These are phyloP conservation scores for Cyclospora cayetanensis DNA, from an alignment of 169 alveolate genomes.

Conservation along the genomic window DNA sequence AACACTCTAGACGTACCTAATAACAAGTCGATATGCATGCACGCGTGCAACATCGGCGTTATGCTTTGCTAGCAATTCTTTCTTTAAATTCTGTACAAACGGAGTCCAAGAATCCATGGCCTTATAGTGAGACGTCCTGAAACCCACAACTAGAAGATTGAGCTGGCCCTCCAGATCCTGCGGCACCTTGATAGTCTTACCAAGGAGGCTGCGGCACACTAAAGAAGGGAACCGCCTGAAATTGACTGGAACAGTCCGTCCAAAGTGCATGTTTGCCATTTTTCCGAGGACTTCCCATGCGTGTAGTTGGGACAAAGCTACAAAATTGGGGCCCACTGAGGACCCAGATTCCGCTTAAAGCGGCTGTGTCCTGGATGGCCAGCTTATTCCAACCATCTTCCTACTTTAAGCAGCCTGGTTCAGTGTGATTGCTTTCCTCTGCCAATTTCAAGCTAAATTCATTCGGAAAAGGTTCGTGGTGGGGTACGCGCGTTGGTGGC, in stretches of 20 bases:
- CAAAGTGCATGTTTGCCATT: conserved; percentile 69
- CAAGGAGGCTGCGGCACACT: conserved; percentile 41
- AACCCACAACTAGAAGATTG: conserved; percentile 61
- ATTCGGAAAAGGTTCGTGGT: too few relatives aligned
- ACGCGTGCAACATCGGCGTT: conserved; percentile 2
- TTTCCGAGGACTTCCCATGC: too few relatives aligned
- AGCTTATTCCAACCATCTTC: too few relatives aligned
- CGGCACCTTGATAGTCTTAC: conserved; percentile 50
- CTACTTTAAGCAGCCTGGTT: too few relatives aligned
- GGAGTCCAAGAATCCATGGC: conserved; percentile 66
- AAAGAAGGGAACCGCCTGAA: conserved; percentile 64
- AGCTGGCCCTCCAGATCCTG: conserved; percentile 66
- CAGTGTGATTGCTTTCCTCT: too few relatives aligned
- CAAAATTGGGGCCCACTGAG: too few relatives aligned
- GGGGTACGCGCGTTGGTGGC: too few relatives aligned
- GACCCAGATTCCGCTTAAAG: too few relatives aligned
- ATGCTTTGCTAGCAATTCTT: neutral
- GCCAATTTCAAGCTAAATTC: too few relatives aligned
- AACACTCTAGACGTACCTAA: conserved; percentile 45
- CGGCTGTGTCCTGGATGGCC: too few relatives aligned
- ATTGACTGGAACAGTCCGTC: conserved; percentile 59
- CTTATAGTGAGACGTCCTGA: conserved; percentile 63
- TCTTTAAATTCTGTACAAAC: conserved; percentile 22
- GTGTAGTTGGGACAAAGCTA: too few relatives aligned
- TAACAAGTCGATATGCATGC: conserved; percentile 22